These are phyloP conservation scores for Mycotypha africana DNA, from an alignment of 371 early-diverging fungal species.

Conservation along the genomic window DNA sequence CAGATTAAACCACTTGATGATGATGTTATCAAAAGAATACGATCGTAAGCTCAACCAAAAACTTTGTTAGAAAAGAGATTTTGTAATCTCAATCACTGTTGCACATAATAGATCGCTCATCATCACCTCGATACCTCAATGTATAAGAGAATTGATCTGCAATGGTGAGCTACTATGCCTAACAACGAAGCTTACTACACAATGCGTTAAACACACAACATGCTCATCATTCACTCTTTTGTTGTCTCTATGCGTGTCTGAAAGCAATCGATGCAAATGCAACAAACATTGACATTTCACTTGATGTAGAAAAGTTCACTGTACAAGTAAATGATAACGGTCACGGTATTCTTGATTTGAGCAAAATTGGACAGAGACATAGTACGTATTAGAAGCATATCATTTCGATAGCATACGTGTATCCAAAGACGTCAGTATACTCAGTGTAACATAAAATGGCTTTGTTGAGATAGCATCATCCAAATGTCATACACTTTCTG, in stretches of 20 bases:
- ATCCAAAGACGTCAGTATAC: too few relatives aligned
- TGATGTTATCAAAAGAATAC: conserved; percentile 19
- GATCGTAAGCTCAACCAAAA: conserved; percentile 31
- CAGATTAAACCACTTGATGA: conserved; percentile 11
- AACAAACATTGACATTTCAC: conserved; percentile 36
- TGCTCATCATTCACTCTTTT: neutral
- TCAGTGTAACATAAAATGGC: neutral
- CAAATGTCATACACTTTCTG: conserved; percentile 40
- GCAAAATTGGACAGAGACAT: conserved; percentile 47
- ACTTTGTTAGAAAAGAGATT: too few relatives aligned
- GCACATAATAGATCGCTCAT: conserved; percentile 40
- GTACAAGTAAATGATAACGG: conserved; percentile 66
- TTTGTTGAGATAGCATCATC: conserved; percentile 42
- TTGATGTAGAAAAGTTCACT: conserved; percentile 40
- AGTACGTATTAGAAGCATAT: too few relatives aligned
- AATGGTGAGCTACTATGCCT: conserved; percentile 35
- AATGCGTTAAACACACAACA: too few relatives aligned
- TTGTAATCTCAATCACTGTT: neutral
- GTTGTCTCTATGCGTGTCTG: neutral
- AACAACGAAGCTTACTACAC: too few relatives aligned
- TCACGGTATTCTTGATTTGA: conserved; percentile 48
- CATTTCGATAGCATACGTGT: neutral
- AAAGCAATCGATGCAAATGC: conserved; percentile 61
- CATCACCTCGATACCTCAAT: conserved; percentile 47
- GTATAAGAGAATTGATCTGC: conserved; percentile 54